phyloP scores from a whole-genome alignment of 108 stramenopile genomes.

The Cyclostephanos tholiformis region DNA sequence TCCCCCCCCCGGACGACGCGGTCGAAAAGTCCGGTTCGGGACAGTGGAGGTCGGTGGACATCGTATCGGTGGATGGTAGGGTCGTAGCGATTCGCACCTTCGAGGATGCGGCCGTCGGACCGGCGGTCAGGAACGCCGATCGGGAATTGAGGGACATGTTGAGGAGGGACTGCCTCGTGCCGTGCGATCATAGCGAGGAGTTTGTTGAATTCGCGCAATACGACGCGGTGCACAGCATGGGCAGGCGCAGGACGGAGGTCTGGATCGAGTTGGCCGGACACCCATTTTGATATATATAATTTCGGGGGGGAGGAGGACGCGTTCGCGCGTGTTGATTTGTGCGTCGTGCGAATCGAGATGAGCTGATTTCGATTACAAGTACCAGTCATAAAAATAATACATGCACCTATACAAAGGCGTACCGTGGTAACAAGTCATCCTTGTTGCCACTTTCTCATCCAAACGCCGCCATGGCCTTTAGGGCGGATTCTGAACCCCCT shows the following conservation, averaged over 20 bases:
- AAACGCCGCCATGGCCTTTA: no score
- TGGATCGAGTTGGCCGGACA: constrained; percentile 83
- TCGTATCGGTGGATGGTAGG: constrained; percentile 46
- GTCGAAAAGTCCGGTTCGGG: constrained; percentile 56
- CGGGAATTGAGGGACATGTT: constrained; percentile 56
- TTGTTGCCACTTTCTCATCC: no score
- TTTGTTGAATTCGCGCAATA: constrained; percentile 85
- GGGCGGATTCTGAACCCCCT: no score
- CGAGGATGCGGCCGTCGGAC: constrained; percentile 80
- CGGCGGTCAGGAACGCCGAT: constrained; percentile 76
- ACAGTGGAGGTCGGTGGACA: constrained; percentile 52
- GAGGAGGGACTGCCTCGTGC: constrained; percentile 65
- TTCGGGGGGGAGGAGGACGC: no score
- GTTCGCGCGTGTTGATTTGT: no score
- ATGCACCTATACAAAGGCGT: no score
- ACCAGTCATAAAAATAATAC: no score
- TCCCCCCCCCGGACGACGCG: constrained; percentile 39
- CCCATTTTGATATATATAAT: constrained; percentile 58
- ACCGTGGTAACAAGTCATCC: no score
- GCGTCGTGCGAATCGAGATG: no score
- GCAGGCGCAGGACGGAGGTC: constrained; percentile 85
- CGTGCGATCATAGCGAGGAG: constrained; percentile 30
- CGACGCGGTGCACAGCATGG: constrained; percentile 89
- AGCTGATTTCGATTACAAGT: no score
- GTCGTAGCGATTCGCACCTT: constrained; percentile 81